Evolutionary conservation across 306 rosid species (phyloP).

Genomic region (Rosa lucieae): DNA sequence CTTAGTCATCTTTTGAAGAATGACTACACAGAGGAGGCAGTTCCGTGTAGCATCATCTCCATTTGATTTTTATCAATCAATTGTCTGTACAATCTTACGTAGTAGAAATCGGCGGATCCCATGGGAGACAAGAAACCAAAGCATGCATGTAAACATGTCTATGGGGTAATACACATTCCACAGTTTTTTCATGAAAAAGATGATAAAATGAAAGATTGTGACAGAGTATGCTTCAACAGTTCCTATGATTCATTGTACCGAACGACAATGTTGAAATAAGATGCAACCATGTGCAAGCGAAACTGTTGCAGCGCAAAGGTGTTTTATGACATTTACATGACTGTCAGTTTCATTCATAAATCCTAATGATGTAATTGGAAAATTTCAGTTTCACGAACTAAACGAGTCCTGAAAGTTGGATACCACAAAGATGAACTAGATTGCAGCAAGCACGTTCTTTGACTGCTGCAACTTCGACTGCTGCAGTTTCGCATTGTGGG

Average conservation of each 20-base stretch:
- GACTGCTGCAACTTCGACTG: slow-evolving; percentile 52
- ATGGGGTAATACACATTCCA: not conserved
- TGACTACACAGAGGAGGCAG: not conserved
- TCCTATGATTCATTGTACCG: too few species aligned
- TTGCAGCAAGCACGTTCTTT: slow-evolving; percentile 28
- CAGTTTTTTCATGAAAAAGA: not conserved
- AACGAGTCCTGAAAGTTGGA: not conserved
- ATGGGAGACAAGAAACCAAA: not conserved
- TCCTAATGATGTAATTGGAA: not conserved
- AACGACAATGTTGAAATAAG: not conserved
- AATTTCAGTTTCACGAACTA: not conserved
- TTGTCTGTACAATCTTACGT: not conserved
- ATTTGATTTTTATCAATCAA: not conserved
- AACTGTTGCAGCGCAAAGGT: not conserved
- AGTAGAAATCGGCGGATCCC: not conserved
- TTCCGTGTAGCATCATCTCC: slow-evolving; percentile 14
- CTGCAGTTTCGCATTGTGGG: slow-evolving; percentile 54
- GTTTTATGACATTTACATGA: not conserved
- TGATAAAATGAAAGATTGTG: not conserved
- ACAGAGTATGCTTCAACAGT: not conserved
- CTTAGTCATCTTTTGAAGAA: not conserved
- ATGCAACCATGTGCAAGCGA: not conserved
- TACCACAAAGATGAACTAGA: not conserved
- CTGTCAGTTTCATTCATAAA: not conserved
- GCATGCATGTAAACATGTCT: not conserved